Conservation (phyloP, 768 basidiomycete species). For the Chlorophyllum brunneum region DNA sequence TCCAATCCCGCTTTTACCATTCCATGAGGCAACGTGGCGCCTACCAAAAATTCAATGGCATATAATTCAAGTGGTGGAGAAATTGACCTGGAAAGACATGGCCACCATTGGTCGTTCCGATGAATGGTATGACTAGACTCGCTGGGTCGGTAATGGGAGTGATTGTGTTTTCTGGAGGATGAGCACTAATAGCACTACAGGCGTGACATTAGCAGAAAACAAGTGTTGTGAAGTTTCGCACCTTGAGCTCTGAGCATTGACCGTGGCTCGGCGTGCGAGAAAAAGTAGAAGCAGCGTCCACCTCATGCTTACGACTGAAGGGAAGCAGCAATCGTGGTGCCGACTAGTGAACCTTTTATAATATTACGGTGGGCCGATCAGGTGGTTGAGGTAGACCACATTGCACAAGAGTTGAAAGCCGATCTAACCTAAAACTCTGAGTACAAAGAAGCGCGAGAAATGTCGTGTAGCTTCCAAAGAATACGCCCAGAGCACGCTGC, state of each 20-base stretch:
- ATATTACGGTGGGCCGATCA: not conserved
- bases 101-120: constrained; percentile 62
- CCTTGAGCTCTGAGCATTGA: constrained; percentile 10
- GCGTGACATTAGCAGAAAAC: not conserved
- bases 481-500: not conserved
- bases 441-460: not conserved
- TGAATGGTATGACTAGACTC: constrained; percentile 53
- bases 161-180: constrained; percentile 11
- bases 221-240: not conserved
- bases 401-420: constrained; percentile 3
- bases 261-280: not conserved
- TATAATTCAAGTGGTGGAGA: constrained; percentile 8
- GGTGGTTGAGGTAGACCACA: constrained; percentile 3
- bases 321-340: not conserved
- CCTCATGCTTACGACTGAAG: constrained; percentile 1
- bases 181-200: constrained; percentile 2
- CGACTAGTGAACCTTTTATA: constrained; percentile 1
- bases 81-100: constrained; percentile 65
- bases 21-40: constrained; percentile 64
- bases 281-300: not conserved
- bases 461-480: not conserved
- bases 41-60: constrained; percentile 23
- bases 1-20: constrained; percentile 69
- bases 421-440: constrained; percentile 5
- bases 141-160: constrained; percentile 33